Evolutionary conservation across 139 green algal genomes (phyloP).

Genomic region (Pedinophyceae sp.): DNA sequence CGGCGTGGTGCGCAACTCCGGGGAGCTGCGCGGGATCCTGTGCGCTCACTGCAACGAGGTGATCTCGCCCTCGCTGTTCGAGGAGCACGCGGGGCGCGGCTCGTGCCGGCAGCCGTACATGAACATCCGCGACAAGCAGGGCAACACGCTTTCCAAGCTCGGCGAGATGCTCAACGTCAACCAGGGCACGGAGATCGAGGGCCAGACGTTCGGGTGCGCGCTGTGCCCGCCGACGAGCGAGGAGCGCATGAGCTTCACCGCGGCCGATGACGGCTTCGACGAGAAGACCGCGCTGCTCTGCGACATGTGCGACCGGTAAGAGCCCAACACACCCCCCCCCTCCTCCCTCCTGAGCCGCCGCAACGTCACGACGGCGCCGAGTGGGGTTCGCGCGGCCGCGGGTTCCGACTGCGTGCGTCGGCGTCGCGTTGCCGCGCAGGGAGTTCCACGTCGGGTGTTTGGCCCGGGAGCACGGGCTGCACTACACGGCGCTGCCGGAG

Average conservation of each 20-base stretch:
- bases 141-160: constrained; percentile 6
- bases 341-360: constrained; percentile 28
- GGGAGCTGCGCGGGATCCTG: no score
- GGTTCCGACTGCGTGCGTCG: no score
- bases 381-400: no score
- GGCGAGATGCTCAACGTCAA: background rate
- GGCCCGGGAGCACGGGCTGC: constrained; percentile 9
- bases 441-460: constrained; percentile 31
- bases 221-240: no score
- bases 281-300: no score
- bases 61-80: constrained; percentile 10
- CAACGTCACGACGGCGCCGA: constrained; percentile 29
- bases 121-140: constrained; percentile 15
- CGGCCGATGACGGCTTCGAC: constrained; percentile 15
- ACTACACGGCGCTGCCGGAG: constrained; percentile 8
- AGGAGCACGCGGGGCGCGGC: constrained; percentile 13
- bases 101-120: constrained; percentile 8
- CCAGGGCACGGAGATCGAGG: background rate
- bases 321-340: no score
- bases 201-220: background rate
- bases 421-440: constrained; percentile 24
- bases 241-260: no score
- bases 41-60: no score
- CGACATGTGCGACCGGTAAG: no score
- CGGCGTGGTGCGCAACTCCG: no score